A percentile compares a stretch with the other conserved stretches of the same genome.
Conservation (phyloP, 805 yeast species). For the Vanderwaltozyma verrucispora region DNA sequence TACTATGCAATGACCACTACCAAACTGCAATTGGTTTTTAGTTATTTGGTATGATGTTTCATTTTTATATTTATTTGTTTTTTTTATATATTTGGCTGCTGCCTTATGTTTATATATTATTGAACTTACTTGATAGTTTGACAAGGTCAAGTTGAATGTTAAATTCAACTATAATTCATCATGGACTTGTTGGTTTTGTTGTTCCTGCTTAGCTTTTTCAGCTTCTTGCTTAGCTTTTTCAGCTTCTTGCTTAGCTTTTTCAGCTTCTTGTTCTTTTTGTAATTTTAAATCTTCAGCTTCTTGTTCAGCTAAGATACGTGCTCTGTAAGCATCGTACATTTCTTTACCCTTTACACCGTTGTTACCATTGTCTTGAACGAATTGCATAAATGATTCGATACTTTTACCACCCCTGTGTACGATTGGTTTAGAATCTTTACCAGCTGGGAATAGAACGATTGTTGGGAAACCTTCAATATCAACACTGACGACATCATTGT, state of each 20-base stretch:
- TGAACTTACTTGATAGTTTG: not conserved
- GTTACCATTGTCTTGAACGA: conserved; percentile 61
- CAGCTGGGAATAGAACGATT: conserved; percentile 82
- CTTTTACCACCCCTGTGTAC: conserved; percentile 62
- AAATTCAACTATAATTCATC: conserved; percentile 25
- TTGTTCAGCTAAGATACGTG: conserved; percentile 7
- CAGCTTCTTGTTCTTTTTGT: conserved; percentile 6
- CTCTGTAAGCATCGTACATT: conserved; percentile 18
- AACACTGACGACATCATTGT: conserved; percentile 69
- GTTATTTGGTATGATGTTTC: too few relatives aligned
- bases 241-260: not conserved
- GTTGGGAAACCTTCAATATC: conserved; percentile 90
- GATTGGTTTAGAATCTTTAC: conserved; percentile 56
- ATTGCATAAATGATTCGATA: conserved; percentile 56
- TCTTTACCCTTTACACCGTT: conserved; percentile 46
- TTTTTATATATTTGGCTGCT: too few relatives aligned
- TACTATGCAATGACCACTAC: too few relatives aligned
- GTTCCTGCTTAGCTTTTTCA: not conserved
- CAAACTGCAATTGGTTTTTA: too few relatives aligned
- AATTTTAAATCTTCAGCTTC: conserved; percentile 7
- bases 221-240: conserved; percentile 4
- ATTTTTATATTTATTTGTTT: too few relatives aligned
- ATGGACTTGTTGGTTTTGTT: conserved; percentile 11
- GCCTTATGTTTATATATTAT: not conserved
- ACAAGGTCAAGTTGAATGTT: too few relatives aligned